Evolutionary conservation across 768 basidiomycete species (phyloP).

Genomic region (Inosperma sp.): DNA sequence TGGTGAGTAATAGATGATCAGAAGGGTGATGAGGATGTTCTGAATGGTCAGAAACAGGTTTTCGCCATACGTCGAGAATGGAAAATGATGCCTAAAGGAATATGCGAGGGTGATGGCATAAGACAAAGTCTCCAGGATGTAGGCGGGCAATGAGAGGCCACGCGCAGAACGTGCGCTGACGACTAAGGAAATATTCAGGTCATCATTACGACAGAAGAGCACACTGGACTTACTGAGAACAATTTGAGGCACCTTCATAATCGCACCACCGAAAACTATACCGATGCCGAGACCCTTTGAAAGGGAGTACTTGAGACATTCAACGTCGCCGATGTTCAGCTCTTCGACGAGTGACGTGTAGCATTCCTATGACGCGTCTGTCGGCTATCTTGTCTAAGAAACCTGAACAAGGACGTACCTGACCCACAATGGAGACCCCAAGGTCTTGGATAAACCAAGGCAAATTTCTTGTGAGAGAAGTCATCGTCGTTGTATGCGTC

Average conservation of each 20-base stretch:
- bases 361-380: conserved; percentile 58
- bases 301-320: conserved; percentile 87
- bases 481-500: conserved; percentile 44
- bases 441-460: conserved; percentile 82
- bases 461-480: conserved; percentile 74
- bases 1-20: conserved; percentile 69
- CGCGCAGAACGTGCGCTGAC: conserved; percentile 69
- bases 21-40: conserved; percentile 81
- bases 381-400: background rate
- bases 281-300: conserved; percentile 92
- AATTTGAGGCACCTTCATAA: conserved; percentile 97
- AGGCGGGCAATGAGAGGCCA: conserved; percentile 83
- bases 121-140: conserved; percentile 83
- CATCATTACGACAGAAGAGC: background rate
- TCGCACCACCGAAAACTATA: conserved; percentile 86
- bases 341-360: conserved; percentile 87
- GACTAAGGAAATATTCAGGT: conserved; percentile 41
- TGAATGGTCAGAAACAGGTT: conserved; percentile 91
- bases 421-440: conserved; percentile 74
- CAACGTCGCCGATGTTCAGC: conserved; percentile 65
- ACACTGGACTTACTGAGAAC: conserved; percentile 59
- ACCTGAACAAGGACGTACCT: conserved; percentile 42
- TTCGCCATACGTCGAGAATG: conserved; percentile 97
- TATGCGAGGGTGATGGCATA: conserved; percentile 90
- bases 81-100: conserved; percentile 78